Evolutionary conservation across 2,329 filamentous ascomycete species (phyloP).

Genomic region (Fusarium cicatricum): DNA sequence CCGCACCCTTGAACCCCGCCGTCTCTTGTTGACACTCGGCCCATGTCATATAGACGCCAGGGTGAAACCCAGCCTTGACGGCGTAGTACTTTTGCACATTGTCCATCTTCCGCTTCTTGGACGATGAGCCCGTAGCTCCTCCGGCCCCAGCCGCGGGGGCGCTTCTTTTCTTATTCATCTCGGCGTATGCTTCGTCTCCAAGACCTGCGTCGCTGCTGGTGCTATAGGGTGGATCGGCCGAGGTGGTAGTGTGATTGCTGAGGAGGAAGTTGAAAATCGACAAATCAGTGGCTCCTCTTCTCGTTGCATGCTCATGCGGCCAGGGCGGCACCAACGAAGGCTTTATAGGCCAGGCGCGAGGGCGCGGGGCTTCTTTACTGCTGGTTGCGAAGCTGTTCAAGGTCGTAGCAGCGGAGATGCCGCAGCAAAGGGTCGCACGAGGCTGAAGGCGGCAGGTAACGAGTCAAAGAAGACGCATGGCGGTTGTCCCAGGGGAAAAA

Average conservation of each 20-base stretch:
- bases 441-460: conserved; percentile 33
- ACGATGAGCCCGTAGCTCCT: conserved; percentile 22
- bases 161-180: conserved; percentile 46
- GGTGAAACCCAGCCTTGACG: conserved; percentile 63
- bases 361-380: conserved; percentile 3
- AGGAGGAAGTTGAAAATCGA: conserved; percentile 40
- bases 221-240: conserved; percentile 7
- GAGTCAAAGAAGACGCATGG: conserved; percentile 44
- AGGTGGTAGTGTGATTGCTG: conserved; percentile 6
- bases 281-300: conserved; percentile 25
- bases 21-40: conserved; percentile 69
- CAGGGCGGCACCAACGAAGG: conserved; percentile 24
- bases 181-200: conserved; percentile 10
- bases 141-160: conserved; percentile 29
- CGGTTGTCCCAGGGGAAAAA: conserved; percentile 14
- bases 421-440: conserved; percentile 29
- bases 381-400: conserved; percentile 25
- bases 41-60: conserved; percentile 70
- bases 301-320: conserved; percentile 30
- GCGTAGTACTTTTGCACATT: conserved; percentile 67
- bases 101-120: conserved; percentile 60
- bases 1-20: conserved; percentile 68
- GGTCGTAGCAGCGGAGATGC: conserved; percentile 19
- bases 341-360: conserved; percentile 15
- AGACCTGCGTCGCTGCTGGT: conserved; percentile 6